Evolutionary conservation across 805 yeast species (phyloP).

Genomic region (Ogataea ramenticola): DNA sequence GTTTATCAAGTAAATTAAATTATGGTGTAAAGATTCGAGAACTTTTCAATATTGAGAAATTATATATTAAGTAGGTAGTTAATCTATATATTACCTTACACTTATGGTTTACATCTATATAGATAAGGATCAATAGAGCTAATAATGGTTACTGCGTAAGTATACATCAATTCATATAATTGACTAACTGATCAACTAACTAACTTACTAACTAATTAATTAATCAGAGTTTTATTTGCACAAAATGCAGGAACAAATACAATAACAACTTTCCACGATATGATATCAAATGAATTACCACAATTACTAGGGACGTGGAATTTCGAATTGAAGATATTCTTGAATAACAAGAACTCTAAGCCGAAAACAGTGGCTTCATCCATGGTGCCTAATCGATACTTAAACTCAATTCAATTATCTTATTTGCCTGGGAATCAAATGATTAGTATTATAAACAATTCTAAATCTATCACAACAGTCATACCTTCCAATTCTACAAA

Average conservation of each 20-base stretch:
- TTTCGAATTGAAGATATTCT: conserved; percentile 59
- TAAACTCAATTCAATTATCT: conserved; percentile 45
- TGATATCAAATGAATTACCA: conserved; percentile 61
- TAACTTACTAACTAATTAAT: not conserved
- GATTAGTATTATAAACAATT: conserved; percentile 41
- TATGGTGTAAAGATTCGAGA: too few relatives aligned
- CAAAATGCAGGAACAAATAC: conserved; percentile 48
- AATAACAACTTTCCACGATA: conserved; percentile 64
- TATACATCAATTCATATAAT: not conserved
- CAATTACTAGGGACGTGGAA: conserved; percentile 57
- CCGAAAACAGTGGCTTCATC: conserved; percentile 30
- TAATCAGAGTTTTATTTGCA: conserved; percentile 31
- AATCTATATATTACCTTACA: not conserved
- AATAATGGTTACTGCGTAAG: conserved; percentile 28
- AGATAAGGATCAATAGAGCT: too few relatives aligned
- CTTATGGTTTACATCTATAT: too few relatives aligned
- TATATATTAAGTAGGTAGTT: too few relatives aligned
- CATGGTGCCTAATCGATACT: conserved; percentile 34
- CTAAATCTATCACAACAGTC: conserved; percentile 26
- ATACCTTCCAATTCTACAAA: conserved; percentile 9
- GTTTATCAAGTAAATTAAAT: too few relatives aligned
- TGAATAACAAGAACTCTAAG: conserved; percentile 50
- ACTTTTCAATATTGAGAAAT: too few relatives aligned
- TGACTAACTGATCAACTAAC: too few relatives aligned
- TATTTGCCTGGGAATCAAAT: conserved; percentile 37